Base-by-base conservation (phyloP, 352 stramenopile genomes). In the Halophytophthora batemanensis region DNA sequence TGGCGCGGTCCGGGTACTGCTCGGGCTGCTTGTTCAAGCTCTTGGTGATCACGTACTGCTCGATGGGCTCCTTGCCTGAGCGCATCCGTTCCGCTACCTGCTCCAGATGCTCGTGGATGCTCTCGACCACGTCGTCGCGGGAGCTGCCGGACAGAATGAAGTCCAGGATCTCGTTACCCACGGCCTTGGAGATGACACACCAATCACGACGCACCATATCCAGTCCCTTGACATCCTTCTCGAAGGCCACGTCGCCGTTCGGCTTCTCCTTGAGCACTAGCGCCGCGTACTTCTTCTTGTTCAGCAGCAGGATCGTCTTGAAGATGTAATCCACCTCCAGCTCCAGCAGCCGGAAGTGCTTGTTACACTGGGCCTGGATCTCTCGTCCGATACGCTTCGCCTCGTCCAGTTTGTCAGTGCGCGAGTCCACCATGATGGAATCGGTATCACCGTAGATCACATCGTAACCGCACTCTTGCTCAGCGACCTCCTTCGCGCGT, bases 391-490 rank as follows among this genome's bases (percentile, higher is more conserved):
- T 90, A 35, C 93, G 79, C 53, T 97, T 96, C 0, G 97, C 97
- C 39, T 97, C 90, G 8, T 90, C 84, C 1, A 98, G 70, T 53
- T 97, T 92, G 53, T 92, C 96, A 34, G 93, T 98, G 31, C 89
- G 83, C 29, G 84, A 95, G 64, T 96, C 82, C 50, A 99, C 98
- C 98, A 99, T 99, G 69, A 99, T 99, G 39, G 92, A 99, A 76
- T 99, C 98, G n/a, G 98, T 99, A 78, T 99, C 98, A 69, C 98
- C 98, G 64, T 99, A 99, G 46, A 99, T 97, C 2, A 99, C 98
- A 55, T 99, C 97, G 40, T 99, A 94, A 25, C 95, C 96, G 55
- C 98, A 96, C 55, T 97, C 83, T 47, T 98, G 87, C 63, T 99
- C 92, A 3, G 96, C 93, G 33, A 99, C 86, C 59, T 99, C 93